Base-by-base conservation (phyloP, 148 eudicot genomes). In the Silene uniflora region DNA sequence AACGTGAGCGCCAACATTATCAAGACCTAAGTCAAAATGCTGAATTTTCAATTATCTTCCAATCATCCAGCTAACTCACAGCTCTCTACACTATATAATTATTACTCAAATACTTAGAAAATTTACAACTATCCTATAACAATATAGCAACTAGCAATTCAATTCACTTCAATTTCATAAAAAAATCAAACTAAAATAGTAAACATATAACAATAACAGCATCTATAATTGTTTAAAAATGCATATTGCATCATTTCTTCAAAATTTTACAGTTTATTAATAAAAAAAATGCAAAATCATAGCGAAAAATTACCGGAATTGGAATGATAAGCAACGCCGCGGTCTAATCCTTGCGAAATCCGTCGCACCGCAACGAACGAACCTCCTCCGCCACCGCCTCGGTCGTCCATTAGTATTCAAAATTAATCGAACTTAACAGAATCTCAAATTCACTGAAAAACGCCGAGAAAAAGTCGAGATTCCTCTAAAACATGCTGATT, bases 301-400 rank as follows among this genome's bases (percentile, higher is more conserved):
- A 80, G 76, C 79, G 61, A 73, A 74, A 54, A 77, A 68, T 75
- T 89, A 95, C 98, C 98, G 74, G 98, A 90, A 83, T 87, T 82
- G 3, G 98, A 83, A 86, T 89, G 93, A 78, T 89, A 93, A 73
- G 93, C 72, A 59, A 67, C 83, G 46, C 91, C 84, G 71, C 93
- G 88, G 71, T 90, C 93, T 62, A 89, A 83, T 0, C 93, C 88
- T 68, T 86, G 97, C 23, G 97, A 89, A 76, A 90, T 86, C 81
- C 97, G 85, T 75, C 97, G 83, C 14, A 95, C 98, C 13, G 98
- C 98, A 17, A 95, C 98, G 39, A 95, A 95, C 25, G 98, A 95
- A 75, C 90, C 93, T 64, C 89, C 94, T 72, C 96, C 93, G 62
- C 90, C 93, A 69, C 89, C 94, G 75, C 96, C 93, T 68, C 96